phyloP scores from a whole-genome alignment of 192 early-diverging fungal species.

The Jimgerdemannia lactiflua region DNA sequence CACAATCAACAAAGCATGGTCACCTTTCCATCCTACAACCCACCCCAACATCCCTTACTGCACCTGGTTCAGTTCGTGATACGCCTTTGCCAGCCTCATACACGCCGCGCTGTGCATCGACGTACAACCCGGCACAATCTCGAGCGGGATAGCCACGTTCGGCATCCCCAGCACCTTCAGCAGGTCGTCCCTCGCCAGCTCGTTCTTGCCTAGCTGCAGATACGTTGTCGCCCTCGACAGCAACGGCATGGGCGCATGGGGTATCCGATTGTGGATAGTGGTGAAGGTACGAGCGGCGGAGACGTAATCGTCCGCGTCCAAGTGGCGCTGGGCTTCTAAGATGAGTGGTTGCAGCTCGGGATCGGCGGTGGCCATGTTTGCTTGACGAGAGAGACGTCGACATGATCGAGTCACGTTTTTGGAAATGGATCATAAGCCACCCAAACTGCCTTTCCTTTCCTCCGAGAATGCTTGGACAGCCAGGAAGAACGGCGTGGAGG shows the following conservation, averaged over 20 bases:
- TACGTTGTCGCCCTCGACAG: background rate
- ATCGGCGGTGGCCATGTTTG: too few species aligned
- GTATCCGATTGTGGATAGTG: background rate
- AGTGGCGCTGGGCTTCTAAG: background rate
- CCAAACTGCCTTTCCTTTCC: too few species aligned
- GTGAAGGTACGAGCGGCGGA: background rate
- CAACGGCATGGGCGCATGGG: background rate
- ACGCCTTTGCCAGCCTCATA: slow-evolving; percentile 1
- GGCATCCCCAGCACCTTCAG: slow-evolving; percentile 6
- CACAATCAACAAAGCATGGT: too few species aligned
- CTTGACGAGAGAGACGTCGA: too few species aligned
- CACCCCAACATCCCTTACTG: too few species aligned
- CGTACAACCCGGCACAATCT: background rate
- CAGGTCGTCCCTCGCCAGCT: background rate
- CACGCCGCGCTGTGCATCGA: background rate
- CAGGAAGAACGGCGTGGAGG: background rate
- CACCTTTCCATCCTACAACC: too few species aligned
- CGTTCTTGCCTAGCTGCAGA: background rate
- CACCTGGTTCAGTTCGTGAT: background rate
- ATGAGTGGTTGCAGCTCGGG: background rate
- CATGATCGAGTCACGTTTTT: too few species aligned
- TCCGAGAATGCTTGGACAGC: background rate
- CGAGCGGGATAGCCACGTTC: background rate
- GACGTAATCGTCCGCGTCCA: background rate
- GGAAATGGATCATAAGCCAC: too few species aligned